Percentiles rank a stretch among this genome's conserved stretches.
phyloP scores from a whole-genome alignment of 2,329 filamentous ascomycete species.

The Xylaria polymorpha region DNA sequence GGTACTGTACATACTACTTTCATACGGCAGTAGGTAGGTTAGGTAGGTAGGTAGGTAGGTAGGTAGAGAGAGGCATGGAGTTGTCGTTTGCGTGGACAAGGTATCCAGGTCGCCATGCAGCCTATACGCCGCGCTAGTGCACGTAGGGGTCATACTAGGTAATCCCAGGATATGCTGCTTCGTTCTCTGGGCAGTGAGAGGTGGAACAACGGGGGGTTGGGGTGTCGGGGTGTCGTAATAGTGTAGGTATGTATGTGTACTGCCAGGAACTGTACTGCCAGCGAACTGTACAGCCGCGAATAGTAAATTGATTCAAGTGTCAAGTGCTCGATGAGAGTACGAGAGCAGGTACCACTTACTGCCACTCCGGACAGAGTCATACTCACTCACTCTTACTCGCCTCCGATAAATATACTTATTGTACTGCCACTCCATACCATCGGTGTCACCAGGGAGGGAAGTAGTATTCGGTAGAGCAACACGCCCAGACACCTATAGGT shows the following conservation, averaged over 20 bases:
- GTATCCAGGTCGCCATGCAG: constrained; percentile 11
- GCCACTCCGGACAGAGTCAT: background rate
- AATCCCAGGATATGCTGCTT: constrained; percentile 31
- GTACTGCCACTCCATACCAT: background rate
- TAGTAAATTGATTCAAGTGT: background rate
- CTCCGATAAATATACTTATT: background rate
- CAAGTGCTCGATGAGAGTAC: background rate
- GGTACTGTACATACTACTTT: background rate
- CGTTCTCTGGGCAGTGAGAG: constrained; percentile 49
- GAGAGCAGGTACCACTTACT: background rate
- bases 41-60: too few species aligned
- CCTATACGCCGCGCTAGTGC: constrained; percentile 34
- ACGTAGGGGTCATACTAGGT: constrained; percentile 25
- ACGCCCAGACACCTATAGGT: too few species aligned
- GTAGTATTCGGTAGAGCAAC: background rate
- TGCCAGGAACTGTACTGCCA: background rate
- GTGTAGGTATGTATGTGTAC: background rate
- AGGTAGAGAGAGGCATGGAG: background rate
- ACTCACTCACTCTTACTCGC: background rate
- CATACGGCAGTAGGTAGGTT: too few species aligned
- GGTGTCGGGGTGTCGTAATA: constrained; percentile 33
- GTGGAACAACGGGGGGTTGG: constrained; percentile 38
- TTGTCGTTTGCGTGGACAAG: constrained; percentile 4
- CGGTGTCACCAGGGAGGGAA: background rate
- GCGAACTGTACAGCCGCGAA: too few species aligned